A percentile compares a stretch with the other conserved stretches of the same genome.
Evolutionary conservation across 2,329 filamentous ascomycete species (phyloP).

Genomic region (Periconia sp.): DNA sequence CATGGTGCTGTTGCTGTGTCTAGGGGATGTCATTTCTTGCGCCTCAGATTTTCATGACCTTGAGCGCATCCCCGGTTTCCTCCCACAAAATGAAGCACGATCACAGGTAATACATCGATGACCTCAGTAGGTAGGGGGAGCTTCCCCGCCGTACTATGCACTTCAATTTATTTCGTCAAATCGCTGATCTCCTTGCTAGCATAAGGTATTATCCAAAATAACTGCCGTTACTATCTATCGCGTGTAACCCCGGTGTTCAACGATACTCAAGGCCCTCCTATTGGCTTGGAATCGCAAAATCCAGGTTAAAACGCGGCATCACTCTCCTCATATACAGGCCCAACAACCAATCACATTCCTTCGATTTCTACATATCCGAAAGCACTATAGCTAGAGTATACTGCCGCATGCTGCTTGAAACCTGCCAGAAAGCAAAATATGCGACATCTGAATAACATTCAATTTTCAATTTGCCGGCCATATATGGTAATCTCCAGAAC

Average conservation of each 20-base stretch:
- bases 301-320: conserved; percentile 20
- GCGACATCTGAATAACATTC: conserved; percentile 11
- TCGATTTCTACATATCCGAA: conserved; percentile 5
- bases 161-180: not conserved
- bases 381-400: conserved; percentile 12
- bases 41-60: not conserved
- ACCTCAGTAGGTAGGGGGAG: too few relatives aligned
- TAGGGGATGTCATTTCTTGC: too few relatives aligned
- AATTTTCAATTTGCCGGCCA: conserved; percentile 16
- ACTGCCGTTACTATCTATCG: conserved; percentile 7
- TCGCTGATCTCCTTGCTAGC: not conserved
- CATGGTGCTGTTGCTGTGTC: too few relatives aligned
- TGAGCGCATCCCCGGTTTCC: not conserved
- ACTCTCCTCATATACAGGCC: not conserved
- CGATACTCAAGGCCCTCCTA: conserved; percentile 11
- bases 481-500: conserved; percentile 19
- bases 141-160: not conserved
- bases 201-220: not conserved
- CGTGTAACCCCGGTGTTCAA: conserved; percentile 6
- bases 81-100: not conserved
- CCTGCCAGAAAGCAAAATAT: conserved; percentile 16
- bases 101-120: not conserved
- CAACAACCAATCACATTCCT: not conserved
- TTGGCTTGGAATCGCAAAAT: conserved; percentile 15
- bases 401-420: conserved; percentile 29